A percentile compares a stretch with the other conserved stretches of the same genome.
Conservation (phyloP, 139 green algal species). For the Auxenochlorella pyrenoidosa region DNA sequence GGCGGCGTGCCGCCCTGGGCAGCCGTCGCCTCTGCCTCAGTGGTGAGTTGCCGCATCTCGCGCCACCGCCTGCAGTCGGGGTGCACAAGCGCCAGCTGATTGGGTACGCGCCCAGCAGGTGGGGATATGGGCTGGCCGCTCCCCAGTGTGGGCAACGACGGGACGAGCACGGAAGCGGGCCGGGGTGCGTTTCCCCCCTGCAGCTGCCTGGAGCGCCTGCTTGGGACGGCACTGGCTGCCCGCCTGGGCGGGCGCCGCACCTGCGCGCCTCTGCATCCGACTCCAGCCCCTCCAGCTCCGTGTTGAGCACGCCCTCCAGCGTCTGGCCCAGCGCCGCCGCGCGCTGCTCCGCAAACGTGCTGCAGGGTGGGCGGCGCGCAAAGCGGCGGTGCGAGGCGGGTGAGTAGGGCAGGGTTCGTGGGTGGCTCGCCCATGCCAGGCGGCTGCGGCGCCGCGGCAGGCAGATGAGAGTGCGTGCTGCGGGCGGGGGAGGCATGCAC, state of each 20-base stretch:
- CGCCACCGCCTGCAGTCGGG: slow-evolving; percentile 19
- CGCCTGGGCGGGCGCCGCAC: neutral
- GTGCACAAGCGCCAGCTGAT: neutral
- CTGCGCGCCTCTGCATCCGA: slow-evolving; percentile 26
- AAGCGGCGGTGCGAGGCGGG: neutral
- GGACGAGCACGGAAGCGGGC: too few relatives aligned
- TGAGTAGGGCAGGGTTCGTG: neutral
- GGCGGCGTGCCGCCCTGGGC: neutral
- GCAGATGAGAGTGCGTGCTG: too few relatives aligned
- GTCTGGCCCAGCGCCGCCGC: slow-evolving; percentile 42
- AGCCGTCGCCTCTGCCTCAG: neutral
- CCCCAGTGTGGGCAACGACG: too few relatives aligned
- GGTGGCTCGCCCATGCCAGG: too few relatives aligned
- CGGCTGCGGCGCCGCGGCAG: too few relatives aligned
- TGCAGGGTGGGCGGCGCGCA: neutral
- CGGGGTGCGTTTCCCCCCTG: too few relatives aligned
- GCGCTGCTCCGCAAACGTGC: slow-evolving; percentile 43
- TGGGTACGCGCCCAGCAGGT: too few relatives aligned
- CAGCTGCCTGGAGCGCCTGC: too few relatives aligned
- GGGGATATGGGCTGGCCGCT: too few relatives aligned
- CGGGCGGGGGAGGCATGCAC: neutral
- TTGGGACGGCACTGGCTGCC: too few relatives aligned
- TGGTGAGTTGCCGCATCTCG: slow-evolving; percentile 38
- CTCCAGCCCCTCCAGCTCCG: slow-evolving; percentile 28
- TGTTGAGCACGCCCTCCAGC: slow-evolving; percentile 31